Conservation (phyloP, 176 grass and related monocot genomes). For the Triticum dicoccoides region DNA sequence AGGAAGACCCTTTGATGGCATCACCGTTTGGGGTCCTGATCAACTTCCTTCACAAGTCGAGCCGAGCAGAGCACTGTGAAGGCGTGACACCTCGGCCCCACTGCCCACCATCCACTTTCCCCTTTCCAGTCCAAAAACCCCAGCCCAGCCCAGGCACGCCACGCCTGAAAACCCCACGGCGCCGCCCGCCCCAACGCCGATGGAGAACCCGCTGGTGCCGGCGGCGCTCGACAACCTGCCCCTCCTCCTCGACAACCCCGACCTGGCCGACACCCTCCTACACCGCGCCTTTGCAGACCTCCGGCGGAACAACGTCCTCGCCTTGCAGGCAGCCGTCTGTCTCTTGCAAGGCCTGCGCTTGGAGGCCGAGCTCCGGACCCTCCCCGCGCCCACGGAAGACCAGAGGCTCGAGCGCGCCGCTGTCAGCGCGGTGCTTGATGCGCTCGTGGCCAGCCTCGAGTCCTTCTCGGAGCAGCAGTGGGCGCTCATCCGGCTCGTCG, state of each 20-base stretch:
- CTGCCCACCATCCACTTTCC: background rate
- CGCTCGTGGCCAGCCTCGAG: rapidly evolving
- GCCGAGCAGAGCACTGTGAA: background rate
- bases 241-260: background rate
- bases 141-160: background rate
- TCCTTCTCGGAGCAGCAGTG: background rate
- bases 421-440: background rate
- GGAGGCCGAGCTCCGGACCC: background rate
- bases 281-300: background rate
- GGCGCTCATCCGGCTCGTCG: background rate
- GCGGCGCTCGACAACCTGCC: background rate
- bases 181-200: background rate
- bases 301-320: background rate
- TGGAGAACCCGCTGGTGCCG: background rate
- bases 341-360: background rate
- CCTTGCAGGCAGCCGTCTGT: background rate
- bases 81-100: background rate
- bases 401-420: background rate
- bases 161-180: background rate
- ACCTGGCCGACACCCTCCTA: background rate
- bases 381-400: background rate
- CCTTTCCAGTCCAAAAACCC: background rate
- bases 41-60: slow-evolving; percentile 1
- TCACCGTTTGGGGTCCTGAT: background rate
- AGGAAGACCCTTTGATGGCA: too few species aligned